Base-by-base conservation (phyloP, 495 filamentous ascomycete species). In the Amphirosellinia nigrospora region DNA sequence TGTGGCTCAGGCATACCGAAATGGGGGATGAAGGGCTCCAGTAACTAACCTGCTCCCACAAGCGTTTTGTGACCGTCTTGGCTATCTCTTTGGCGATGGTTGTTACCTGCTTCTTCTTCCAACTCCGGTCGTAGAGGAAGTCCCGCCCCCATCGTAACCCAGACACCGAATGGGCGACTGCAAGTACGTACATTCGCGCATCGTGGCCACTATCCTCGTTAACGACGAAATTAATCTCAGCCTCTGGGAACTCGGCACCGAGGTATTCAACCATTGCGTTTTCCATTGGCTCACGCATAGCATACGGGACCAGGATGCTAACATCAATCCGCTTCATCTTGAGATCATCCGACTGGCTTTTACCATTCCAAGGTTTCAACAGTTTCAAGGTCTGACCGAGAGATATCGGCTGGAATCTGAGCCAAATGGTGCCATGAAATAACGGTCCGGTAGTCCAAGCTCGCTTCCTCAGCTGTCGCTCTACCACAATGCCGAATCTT, bases 81-180 rank as follows among this genome's bases (percentile, higher is more conserved):
- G 84, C 78, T n/a, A 88, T 77, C 56, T 79, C 77, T 26, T 73
- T 71, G 53, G 75, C 78, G 46, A 84, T 45, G 7, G 77, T 71
- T 60, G 82, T 84, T 39, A 72, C 69, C 19, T 77, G 82, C 71
- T 81, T 82, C 32, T 84, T 86, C 68, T 77, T 78, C 48, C 85
- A 82, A n/a, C 84, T 85, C 26, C 65, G 66, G 52, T 74, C 64
- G 38, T 78, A 74, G 4, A 94, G 82, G 63, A 86, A 84, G 73
- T 96, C 93, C 2, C 86, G 76, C 1, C 90, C 93, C 75, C 94
- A 88, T 38, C 86, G 84, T 67, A 91, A 83, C 3, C 87, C 87
- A 0, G 77, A 85, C 0, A 82, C 82, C 1, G 89, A 92, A 38
- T 89, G 85, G 0, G 91, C 93, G 6, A 96, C 91, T 8, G 94